Base-by-base conservation (phyloP, 257 asterid species). In the Prunella vulgaris region DNA sequence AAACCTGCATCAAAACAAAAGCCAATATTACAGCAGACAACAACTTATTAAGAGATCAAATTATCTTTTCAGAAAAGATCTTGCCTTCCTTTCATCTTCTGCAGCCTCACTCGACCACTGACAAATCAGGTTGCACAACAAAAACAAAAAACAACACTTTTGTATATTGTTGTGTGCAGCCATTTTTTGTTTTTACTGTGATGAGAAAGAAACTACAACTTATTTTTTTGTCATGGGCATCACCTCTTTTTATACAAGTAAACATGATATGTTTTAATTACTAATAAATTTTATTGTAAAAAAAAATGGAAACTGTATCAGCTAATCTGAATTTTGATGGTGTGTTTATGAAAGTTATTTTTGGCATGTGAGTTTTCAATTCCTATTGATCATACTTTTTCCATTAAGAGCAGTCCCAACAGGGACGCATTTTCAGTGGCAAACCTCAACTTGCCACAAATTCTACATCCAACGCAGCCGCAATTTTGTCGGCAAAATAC, bases 81-180 rank as follows among this genome's bases (percentile, higher is more conserved):
- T 70, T 63, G 57, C 76, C 80, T 69, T 68, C 3, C 80, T 62
- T 63, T 75, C 13, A 63, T 76, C 76, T 10, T 76, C 72, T 21
- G 68, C 27, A 52, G 71, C 71, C 1, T 64, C 68, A 30, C 57
- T 24, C 21, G 10, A 33, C 57, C 72, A 62, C 40, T 25, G n/a
- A 21, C 6, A 60, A 25, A 61, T 61, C 56, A 75, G 44, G 68
- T 28, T 69, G 67, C 75, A 75, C 27, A 75, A 3, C 15, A 69
- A 27, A 42, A 62, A 62, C 52, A 69, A 12, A 51, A 75, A 40
- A 42, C 33, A 69, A n/a, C n/a, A 61, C 49, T 21, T 51, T 4
- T 51, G 52, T 20, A 7, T 69, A 28, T 22, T 27, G 44, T 25
- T 25, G n/a, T n/a, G n/a, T 8, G 4, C n/a, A 30, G 0, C 57